Base-by-base conservation (phyloP, 2,329 filamentous ascomycete genomes). In the Colletotrichum somersetense region DNA sequence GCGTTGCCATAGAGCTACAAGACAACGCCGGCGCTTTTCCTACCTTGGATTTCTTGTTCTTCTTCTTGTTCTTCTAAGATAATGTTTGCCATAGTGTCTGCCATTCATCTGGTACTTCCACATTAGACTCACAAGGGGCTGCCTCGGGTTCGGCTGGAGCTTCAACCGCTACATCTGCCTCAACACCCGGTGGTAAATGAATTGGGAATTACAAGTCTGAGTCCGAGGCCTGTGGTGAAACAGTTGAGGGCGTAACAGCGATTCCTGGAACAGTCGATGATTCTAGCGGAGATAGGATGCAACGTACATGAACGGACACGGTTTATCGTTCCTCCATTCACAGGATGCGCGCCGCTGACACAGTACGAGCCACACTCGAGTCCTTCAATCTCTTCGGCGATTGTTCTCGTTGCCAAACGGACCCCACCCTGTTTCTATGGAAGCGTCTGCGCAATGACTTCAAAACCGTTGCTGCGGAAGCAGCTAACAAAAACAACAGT, bases 41-140 rank as follows among this genome's bases (percentile, higher is more conserved):
- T 44, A 50, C 58, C 42, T 59, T 59, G 23, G 8, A 7, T 42
- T 66, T 66, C 44, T 61, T 53, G 1, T 14, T 35, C 46, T 67
- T 66, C 18, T 66, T 66, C 63, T 66, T 66, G 11, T 26, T 6
- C 55, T 57, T 42, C 20, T 40, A 23, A 40, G 55, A 20, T 20
- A 3, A 5, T 56, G 16, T 12, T 26, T 5, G 4, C 38, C 20
- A 50, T 38, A 35, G 35, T 35, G 35, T 35, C 35, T 35, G 3
- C 35, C 35, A 35, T 35, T 8, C 18, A 58, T 58, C 40, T 4
- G 23, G 20, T 59, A 59, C 44, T 40, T 58, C 56, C 12, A 58
- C 12, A 12, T 10, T 18, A 44, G 42, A 18, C 42, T 44, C 2
- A 40, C 11, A 42, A 12, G 55, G 35, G 16, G n/a, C 35, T 8